phyloP scores from a whole-genome alignment of 139 green algal species.

The Pedinophyceae sp. region DNA sequence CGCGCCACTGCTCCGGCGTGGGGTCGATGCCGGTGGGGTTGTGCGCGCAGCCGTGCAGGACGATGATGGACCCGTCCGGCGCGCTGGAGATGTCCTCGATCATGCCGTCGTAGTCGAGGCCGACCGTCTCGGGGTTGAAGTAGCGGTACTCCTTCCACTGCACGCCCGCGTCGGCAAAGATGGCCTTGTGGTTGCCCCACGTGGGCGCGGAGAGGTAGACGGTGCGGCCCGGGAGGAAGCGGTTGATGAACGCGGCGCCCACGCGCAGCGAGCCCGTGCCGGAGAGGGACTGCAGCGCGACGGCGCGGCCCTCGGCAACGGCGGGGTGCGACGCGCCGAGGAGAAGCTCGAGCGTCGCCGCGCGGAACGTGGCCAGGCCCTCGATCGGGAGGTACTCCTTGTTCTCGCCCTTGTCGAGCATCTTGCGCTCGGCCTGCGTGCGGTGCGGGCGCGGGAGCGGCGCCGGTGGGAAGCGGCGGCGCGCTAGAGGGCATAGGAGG shows the following conservation, averaged over 20 bases:
- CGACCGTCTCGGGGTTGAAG: conserved; percentile 82
- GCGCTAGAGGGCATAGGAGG: no score
- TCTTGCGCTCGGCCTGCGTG: conserved; percentile 70
- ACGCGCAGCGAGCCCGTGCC: conserved; percentile 88
- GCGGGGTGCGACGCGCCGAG: conserved; percentile 52
- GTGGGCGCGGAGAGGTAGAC: conserved; percentile 78
- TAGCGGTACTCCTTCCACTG: conserved; percentile 85
- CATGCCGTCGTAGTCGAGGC: conserved; percentile 92
- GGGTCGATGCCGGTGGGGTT: conserved; percentile 97
- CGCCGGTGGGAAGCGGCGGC: no score
- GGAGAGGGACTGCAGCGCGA: conserved; percentile 74
- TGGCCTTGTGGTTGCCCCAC: conserved; percentile 80
- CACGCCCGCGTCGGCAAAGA: conserved; percentile 79
- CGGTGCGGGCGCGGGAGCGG: no score
- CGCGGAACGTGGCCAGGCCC: conserved; percentile 70
- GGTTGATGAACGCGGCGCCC: conserved; percentile 70
- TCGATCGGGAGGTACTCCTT: conserved; percentile 96
- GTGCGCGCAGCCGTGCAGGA: conserved; percentile 95
- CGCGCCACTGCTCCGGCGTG: conserved; percentile 79
- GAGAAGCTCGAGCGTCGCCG: conserved; percentile 70
- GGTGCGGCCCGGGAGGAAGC: conserved; percentile 52
- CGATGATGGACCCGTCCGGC: conserved; percentile 70
- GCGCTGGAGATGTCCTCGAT: conserved; percentile 67
- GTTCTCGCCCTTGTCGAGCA: conserved; percentile 68
- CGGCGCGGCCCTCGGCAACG: conserved; percentile 54